Evolutionary conservation across 164 flowering plant genomes (phyloP).

Genomic region (Magnolia officinalis): DNA sequence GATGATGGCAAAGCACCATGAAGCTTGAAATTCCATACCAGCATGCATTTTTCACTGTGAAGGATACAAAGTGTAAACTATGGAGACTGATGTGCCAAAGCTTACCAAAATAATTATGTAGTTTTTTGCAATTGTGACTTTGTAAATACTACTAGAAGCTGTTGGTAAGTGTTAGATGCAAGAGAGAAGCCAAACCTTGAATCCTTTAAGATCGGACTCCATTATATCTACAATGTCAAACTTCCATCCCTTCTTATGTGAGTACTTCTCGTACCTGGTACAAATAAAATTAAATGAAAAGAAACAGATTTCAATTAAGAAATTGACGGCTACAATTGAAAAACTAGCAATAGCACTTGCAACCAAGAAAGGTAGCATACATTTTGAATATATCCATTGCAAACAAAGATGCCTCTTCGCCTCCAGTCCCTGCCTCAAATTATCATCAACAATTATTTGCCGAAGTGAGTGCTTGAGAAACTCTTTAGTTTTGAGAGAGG

Average conservation of each 20-base stretch:
- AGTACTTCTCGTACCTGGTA: conserved; percentile 80
- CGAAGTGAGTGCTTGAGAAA: not conserved
- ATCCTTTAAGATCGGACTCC: conserved; percentile 81
- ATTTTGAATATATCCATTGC: conserved; percentile 93
- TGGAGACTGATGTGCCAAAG: not conserved
- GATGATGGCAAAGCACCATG: no score
- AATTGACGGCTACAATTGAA: not conserved
- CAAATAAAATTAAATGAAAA: not conserved
- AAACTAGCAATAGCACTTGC: not conserved
- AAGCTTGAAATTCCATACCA: no score
- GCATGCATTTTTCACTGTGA: no score
- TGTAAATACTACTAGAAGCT: not conserved
- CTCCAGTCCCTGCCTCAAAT: conserved; percentile 73
- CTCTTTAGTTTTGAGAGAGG: not conserved
- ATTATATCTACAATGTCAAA: conserved; percentile 78
- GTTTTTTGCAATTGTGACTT: no score
- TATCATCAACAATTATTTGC: not conserved
- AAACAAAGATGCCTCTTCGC: conserved; percentile 98
- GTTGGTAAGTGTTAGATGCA: not conserved
- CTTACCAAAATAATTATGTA: not conserved
- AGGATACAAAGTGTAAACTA: not conserved
- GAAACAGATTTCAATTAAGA: not conserved
- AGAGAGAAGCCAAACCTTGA: conserved; percentile 44
- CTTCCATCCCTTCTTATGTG: conserved; percentile 83
- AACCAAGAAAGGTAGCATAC: conserved; percentile 32